Base-by-base conservation (phyloP, 257 asterid species). In the Mitragyna speciosa region DNA sequence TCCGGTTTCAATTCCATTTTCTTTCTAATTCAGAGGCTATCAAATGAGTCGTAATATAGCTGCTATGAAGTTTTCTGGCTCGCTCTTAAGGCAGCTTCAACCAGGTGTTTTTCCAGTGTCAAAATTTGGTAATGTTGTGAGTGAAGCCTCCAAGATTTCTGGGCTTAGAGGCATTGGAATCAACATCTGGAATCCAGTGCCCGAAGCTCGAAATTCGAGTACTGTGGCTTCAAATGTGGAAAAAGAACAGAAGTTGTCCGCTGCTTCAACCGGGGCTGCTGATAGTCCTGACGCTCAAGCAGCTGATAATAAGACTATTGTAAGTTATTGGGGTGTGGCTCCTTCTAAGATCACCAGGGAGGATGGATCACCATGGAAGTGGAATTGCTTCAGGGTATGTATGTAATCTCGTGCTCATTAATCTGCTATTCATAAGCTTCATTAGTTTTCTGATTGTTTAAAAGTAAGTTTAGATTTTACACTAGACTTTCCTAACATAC, bases 281-380 rank as follows among this genome's bases (percentile, higher is more conserved):
- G 61, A 33, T 33, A 15, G 45, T 7, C 30, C 16, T 1, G 77
- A 47, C 14, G 79, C 24, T 45, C 78, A 76, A 7, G 82, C 73
- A 7, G 80, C 73, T 10, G 11, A 45, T 45, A 80, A 51, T 0
- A 85, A 76, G 84, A 80, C 77, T 0, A 43, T 80, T 1, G 87
- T 87, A 26, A 92, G 97, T 81, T 92, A 92, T 8, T 92, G 97
- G 97, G 97, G 96, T 28, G 89, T 89, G 76, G 80, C 78, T 59
- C 94, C 91, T 26, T 79, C 91, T 17, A 78, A 79, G 85, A 9
- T 88, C 48, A 82, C 85, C 16, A 87, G 70, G 52, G 83, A 85
- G 1, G 97, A 92, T 24, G 97, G 97, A 19, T 81, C 96, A 6
- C 89, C 92, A 0, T 92, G 96, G 97, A 83, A 85, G 51, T 92